Conservation (phyloP, 164 flowering plant genomes). For the Malania oleifera region DNA sequence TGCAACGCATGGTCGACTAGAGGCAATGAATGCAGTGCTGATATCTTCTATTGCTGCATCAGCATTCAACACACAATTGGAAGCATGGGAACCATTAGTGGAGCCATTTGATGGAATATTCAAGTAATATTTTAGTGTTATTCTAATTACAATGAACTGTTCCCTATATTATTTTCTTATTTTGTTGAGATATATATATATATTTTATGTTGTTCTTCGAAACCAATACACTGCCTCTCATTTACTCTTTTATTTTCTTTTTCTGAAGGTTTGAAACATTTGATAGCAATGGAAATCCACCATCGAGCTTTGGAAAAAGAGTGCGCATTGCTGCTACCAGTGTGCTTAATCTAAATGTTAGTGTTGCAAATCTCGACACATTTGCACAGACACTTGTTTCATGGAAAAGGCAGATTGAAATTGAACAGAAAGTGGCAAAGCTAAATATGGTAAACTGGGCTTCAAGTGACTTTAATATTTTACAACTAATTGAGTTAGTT, state of each 20-base stretch:
- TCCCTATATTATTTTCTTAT: neutral
- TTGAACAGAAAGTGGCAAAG: conserved; percentile 62
- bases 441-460: conserved; percentile 42
- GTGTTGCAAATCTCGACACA: conserved; percentile 82
- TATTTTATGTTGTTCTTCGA: neutral
- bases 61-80: conserved; percentile 81
- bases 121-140: conserved; percentile 42
- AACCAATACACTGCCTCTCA: neutral
- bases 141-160: neutral
- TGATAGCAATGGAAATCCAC: conserved; percentile 35
- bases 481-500: neutral
- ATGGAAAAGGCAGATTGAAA: conserved; percentile 79
- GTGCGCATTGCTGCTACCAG: conserved; percentile 84
- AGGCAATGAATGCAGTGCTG: conserved; percentile 92
- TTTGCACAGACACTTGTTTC: conserved; percentile 60
- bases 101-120: conserved; percentile 99
- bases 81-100: conserved; percentile 97
- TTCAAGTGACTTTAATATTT: neutral
- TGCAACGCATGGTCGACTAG: conserved; percentile 84
- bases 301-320: conserved; percentile 58
- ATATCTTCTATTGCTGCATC: conserved; percentile 96
- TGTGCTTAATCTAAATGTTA: conserved; percentile 70
- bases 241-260: conserved; percentile 2
- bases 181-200: neutral
- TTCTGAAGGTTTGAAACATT: conserved; percentile 82